Base-by-base conservation (phyloP, 192 early-diverging fungal genomes). In the Coemansia sp. region DNA sequence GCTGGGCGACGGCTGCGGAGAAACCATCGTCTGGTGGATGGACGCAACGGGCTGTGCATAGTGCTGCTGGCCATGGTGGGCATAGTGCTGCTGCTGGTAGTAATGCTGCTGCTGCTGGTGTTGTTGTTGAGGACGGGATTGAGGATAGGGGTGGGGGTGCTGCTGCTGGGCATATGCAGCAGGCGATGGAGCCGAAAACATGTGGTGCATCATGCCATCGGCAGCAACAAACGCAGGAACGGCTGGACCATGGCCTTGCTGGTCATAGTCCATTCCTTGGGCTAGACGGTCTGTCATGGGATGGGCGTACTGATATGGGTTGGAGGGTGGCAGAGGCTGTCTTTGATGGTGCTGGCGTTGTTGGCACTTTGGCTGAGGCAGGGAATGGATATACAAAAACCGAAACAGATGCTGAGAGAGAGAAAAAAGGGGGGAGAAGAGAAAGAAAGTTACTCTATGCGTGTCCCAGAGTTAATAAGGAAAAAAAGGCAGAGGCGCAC, bases 191-290 rank as follows among this genome's bases (percentile, higher is more conserved):
- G 68, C 20, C 35, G 76, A 74, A 57, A 69, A 74, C 64, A 79
- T 45, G 53, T 79, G 72, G 51, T 74, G 72, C 72, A 81, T 75
- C 66, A 61, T 55, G 19, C 68, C 72, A 47, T 79, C 76, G 4
- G 56, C 56, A 8, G 39, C 39, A 1, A 60, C 39, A 1, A 60
- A 24, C 19, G 53, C 55, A 18, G 49, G 56, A 62, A 59, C 60
- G 28, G 68, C 67, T 60, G 55, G 56, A 39, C 45, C 61, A 28
- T 27, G 47, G 57, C 59, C 61, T 50, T 61, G 64, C 58, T 64
- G 62, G 27, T 73, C 76, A 51, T 64, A 73, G 64, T 78, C 76
- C 46, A 62, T 78, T 28, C 76, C 76, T 54, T 78, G 76, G 1
- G 67, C 60, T 64, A 66, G 61, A 27, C 71, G 76, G 70, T 72